Base-by-base conservation (phyloP, 352 stramenopile genomes). In the Phytopythium montanum region DNA sequence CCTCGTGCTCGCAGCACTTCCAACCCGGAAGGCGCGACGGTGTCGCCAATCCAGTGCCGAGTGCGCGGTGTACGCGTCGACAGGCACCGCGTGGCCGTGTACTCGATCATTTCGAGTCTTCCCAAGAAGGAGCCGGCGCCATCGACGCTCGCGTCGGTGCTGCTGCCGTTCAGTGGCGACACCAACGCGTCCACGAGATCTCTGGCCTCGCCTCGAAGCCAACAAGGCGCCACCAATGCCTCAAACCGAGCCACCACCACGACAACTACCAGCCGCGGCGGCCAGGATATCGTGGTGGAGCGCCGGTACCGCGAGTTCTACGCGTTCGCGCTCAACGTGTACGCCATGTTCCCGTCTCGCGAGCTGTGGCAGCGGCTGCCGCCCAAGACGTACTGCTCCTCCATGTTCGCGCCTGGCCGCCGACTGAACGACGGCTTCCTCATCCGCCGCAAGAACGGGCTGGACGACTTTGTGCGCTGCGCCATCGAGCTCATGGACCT, bases 271-370 rank as follows among this genome's bases (percentile, higher is more conserved):
- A 69, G 29, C 28, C 19, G 39, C 19, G 5, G 5, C 8, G 33
- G 21, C 25, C 45, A 65, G 21, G 70, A 83, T 53, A 63, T 84
- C 54, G 72, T 79, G 39, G 67, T 90, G 44, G 83, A 92, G 55
- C 69, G 83, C 12, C 73, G 83, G 12, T 92, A 90, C 62, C 80
- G 80, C 25, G 83, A 92, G 60, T 92, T 92, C 53, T 90, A 90
- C 61, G 73, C 71, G 16, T 88, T 92, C 25, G 83, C 83, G 12
- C 63, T 79, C 39, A 66, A 72, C 0, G 66, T 90, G 28, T 85
- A 80, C 60, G 54, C 72, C 5, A 92, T 92, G 75, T 87, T 85
- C 29, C 76, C 82, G 7, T 79, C 75, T 0, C 59, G 70, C 41
- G 68, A 87, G 14, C 51, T 90, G 9, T 88, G 73, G 83, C 60